Percentiles rank a stretch among this genome's conserved stretches.
phyloP scores from a whole-genome alignment of 805 yeast species.

The Yamadazyma laniorum region DNA sequence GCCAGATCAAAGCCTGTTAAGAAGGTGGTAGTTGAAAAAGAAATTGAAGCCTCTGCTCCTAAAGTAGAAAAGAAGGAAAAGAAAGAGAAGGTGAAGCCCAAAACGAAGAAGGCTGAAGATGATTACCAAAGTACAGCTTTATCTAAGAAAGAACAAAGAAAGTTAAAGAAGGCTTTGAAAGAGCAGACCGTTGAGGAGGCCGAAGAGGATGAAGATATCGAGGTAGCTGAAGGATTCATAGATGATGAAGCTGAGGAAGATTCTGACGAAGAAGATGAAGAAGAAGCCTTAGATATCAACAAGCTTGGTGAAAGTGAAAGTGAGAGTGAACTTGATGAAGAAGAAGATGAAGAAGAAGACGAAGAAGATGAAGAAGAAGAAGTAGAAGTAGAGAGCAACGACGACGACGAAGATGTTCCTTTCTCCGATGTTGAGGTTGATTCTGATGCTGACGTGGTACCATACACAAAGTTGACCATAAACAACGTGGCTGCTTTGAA shows the following conservation, averaged over 20 bases:
- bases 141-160: conserved; percentile 64
- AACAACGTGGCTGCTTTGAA: conserved; percentile 84
- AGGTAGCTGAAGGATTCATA: conserved; percentile 13
- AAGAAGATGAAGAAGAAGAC: conserved; percentile 42
- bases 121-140: conserved; percentile 50
- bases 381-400: conserved; percentile 55
- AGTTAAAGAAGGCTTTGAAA: conserved; percentile 48
- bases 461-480: conserved; percentile 83
- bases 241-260: conserved; percentile 42
- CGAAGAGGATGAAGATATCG: conserved; percentile 40
- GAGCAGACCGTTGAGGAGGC: conserved; percentile 29
- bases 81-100: conserved; percentile 11
- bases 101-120: conserved; percentile 12
- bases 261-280: conserved; percentile 22
- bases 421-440: conserved; percentile 89
- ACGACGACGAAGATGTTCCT: conserved; percentile 78
- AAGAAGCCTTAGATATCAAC: conserved; percentile 51
- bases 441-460: conserved; percentile 92
- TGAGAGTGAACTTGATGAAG: conserved; percentile 45
- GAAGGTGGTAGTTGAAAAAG: conserved; percentile 9
- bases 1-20: conserved; percentile 19
- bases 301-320: conserved; percentile 55
- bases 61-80: conserved; percentile 14
- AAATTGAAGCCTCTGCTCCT: conserved; percentile 11
- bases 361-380: conserved; percentile 52